Evolutionary conservation across 2,329 filamentous ascomycete species (phyloP).

Genomic region (Xylaria sp.): DNA sequence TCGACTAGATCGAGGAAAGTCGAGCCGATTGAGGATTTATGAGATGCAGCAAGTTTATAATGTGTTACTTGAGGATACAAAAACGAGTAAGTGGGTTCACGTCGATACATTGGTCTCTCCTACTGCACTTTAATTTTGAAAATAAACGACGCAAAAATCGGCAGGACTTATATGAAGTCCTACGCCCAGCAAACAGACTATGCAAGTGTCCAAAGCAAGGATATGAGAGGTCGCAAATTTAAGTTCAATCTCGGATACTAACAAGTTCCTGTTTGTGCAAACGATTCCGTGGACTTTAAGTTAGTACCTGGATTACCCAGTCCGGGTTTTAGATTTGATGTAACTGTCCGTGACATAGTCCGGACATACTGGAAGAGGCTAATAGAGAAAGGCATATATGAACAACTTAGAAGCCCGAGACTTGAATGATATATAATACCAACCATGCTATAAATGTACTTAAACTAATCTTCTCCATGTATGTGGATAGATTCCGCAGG

Average conservation of each 20-base stretch:
- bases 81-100: neutral
- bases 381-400: neutral
- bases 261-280: constrained; percentile 17
- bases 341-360: constrained; percentile 29
- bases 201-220: neutral
- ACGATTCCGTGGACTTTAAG: constrained; percentile 21
- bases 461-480: neutral
- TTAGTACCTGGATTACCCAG: constrained; percentile 2
- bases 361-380: neutral
- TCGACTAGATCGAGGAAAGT: constrained; percentile 8
- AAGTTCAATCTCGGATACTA: neutral
- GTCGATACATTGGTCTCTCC: neutral
- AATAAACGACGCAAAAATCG: neutral
- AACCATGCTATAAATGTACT: neutral
- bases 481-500: constrained; percentile 1
- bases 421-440: neutral
- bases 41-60: neutral
- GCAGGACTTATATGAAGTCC: neutral
- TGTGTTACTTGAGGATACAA: neutral
- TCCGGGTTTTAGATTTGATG: constrained; percentile 23
- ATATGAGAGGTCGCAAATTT: neutral
- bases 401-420: neutral
- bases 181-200: constrained; percentile 12
- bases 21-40: neutral
- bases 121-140: neutral